Evolutionary conservation across 768 basidiomycete species (phyloP).

Genomic region (Agaricus subrufescens): DNA sequence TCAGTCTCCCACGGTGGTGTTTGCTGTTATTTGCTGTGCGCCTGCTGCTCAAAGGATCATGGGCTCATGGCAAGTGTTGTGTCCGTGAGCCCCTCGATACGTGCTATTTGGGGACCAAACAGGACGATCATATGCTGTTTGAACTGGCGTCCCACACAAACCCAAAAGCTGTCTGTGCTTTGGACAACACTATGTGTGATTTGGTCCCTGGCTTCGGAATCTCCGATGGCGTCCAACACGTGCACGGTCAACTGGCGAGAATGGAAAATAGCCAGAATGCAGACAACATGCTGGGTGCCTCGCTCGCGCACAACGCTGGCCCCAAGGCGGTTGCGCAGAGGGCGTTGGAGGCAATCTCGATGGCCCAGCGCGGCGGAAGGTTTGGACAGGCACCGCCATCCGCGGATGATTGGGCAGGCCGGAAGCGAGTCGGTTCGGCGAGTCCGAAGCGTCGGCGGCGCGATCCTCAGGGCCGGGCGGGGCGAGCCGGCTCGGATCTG

Average conservation of each 20-base stretch:
- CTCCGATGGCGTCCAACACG: neutral
- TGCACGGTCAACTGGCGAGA: neutral
- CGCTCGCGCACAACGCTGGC: neutral
- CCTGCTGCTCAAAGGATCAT: neutral
- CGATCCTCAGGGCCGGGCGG: slow-evolving; percentile 39
- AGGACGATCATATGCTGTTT: too few species aligned
- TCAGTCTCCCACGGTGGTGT: slow-evolving; percentile 7
- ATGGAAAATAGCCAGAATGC: slow-evolving; percentile 7
- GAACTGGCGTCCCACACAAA: too few species aligned
- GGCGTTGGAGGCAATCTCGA: slow-evolving; percentile 16
- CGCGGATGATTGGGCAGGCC: slow-evolving; percentile 41
- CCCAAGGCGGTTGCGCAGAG: neutral
- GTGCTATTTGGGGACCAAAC: too few species aligned
- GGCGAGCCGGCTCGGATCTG: neutral
- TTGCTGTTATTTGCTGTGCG: slow-evolving; percentile 1
- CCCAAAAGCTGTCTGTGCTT: too few species aligned
- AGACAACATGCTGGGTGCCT: too few species aligned
- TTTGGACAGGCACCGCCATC: slow-evolving; percentile 35
- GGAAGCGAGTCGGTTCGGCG: neutral
- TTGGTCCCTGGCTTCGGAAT: neutral
- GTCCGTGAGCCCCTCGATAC: neutral
- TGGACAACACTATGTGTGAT: too few species aligned
- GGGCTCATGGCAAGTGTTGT: neutral
- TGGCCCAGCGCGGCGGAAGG: slow-evolving; percentile 35
- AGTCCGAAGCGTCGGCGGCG: too few species aligned